Base-by-base conservation (phyloP, 768 basidiomycete genomes). In the Phylloporus rhodoxanthus region DNA sequence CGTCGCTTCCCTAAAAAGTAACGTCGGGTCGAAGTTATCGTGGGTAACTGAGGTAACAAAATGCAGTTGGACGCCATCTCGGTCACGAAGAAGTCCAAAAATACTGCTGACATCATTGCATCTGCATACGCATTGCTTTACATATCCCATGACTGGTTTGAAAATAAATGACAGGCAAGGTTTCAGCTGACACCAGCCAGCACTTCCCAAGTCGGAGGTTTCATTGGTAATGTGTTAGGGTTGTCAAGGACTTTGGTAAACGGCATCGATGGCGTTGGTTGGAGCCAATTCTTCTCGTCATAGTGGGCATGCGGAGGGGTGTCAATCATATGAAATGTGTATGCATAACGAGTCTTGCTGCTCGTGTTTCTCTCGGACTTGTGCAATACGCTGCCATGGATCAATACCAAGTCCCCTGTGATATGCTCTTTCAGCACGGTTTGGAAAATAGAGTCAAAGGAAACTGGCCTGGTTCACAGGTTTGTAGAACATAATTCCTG, bases 241-340 rank as follows among this genome's bases (percentile, higher is more conserved):
- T 21, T 9, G 6, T 70, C 66, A 7, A 87, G 60, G 21, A 87
- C 69, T 54, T 68, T 76, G 21, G 82, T 76, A 69, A 97, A 96
- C 2, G 93, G 90, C 85, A 89, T 85, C 11, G 74, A 78, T 9
- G 71, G 55, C 3, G 91, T 91, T 1, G 94, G 92, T 64, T 98
- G 94, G 50, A 97, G 71, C 94, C 94, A 96, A 63, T 96, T 97
- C 79, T 89, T 90, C 60, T 81, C 77, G 53, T 97, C 95, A 50
- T 94, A 96, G 34, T 62, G 68, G 7, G 82, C 87, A 58, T 76
- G 69, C 20, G 80, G 84, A 34, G 77, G 76, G 17, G 78, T 84
- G 60, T 95, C 90, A 42, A 92, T 84, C 89, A 91, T 91, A 57
- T 92, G 94, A 67, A 96, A 97, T 0, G 96, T 98, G 64, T 98